phyloP scores from a whole-genome alignment of 257 asterid species.

The Mentha longifolia region DNA sequence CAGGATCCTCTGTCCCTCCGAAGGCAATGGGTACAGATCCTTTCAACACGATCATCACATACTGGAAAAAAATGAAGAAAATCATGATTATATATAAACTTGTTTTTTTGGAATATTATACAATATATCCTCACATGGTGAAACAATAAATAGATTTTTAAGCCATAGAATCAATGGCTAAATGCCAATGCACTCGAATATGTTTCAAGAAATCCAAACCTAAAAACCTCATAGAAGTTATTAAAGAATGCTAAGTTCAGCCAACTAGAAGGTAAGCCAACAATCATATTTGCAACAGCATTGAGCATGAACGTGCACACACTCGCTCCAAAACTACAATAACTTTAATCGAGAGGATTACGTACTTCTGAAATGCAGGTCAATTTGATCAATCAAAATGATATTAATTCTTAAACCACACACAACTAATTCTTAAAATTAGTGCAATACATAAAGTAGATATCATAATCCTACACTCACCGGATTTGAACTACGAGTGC shows the following conservation, averaged over 20 bases:
- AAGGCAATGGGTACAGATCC: constrained; percentile 94
- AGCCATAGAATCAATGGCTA: background rate
- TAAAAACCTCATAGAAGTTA: background rate
- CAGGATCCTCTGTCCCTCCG: constrained; percentile 90
- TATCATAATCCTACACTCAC: background rate
- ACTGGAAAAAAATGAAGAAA: constrained; percentile 50
- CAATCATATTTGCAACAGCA: background rate
- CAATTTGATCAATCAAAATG: background rate
- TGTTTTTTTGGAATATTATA: background rate
- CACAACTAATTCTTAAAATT: background rate
- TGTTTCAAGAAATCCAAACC: background rate
- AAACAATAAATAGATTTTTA: background rate
- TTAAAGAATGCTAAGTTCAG: background rate
- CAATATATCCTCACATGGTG: background rate
- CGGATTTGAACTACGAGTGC: background rate
- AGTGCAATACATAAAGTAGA: background rate
- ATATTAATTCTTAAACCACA: background rate
- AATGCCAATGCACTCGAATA: background rate
- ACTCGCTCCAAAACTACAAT: background rate
- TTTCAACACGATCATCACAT: constrained; percentile 91
- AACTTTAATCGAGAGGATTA: background rate
- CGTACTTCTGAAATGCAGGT: background rate
- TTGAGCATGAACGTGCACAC: too few relatives aligned
- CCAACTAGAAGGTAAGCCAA: too few relatives aligned
- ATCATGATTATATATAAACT: background rate